phyloP scores from a whole-genome alignment of 805 yeast genomes.

The Candida stauntonica region DNA sequence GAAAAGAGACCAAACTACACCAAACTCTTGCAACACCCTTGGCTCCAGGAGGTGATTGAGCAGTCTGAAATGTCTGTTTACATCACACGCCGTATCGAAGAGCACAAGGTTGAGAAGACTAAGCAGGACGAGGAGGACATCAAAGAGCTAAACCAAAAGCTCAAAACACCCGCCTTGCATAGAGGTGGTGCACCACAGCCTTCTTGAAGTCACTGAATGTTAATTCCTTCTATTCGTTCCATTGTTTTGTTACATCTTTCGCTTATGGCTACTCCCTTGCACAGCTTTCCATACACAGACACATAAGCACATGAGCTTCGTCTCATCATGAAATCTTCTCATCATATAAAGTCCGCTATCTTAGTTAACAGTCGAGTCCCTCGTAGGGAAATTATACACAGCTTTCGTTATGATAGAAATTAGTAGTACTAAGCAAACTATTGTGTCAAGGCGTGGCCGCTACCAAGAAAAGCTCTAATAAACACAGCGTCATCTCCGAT shows the following conservation, averaged over 20 bases:
- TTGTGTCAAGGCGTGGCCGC: too few relatives aligned
- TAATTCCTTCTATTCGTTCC: too few relatives aligned
- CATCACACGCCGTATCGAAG: slow-evolving; percentile 33
- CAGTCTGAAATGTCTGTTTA: slow-evolving; percentile 34
- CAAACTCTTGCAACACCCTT: slow-evolving; percentile 72
- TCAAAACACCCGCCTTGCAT: slow-evolving; percentile 30
- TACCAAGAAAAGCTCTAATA: neutral
- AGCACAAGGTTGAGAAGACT: slow-evolving; percentile 20
- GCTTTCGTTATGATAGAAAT: too few relatives aligned
- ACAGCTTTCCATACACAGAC: slow-evolving; percentile 1
- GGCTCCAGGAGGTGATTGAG: slow-evolving; percentile 59
- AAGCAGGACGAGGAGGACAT: slow-evolving; percentile 19
- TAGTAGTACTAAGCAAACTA: too few relatives aligned
- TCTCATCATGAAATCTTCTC: too few relatives aligned
- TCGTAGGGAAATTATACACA: too few relatives aligned
- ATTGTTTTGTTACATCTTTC: too few relatives aligned
- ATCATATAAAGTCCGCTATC: too few relatives aligned
- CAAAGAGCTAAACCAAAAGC: slow-evolving; percentile 24
- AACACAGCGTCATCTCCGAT: neutral
- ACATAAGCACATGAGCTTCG: too few relatives aligned
- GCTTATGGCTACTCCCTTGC: too few relatives aligned
- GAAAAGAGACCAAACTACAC: slow-evolving; percentile 76
- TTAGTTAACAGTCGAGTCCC: too few relatives aligned
- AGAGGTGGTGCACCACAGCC: slow-evolving; percentile 25
- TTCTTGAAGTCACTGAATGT: neutral